These are phyloP conservation scores for Senna siamea DNA, from an alignment of 306 rosid genomes.

Conservation along the genomic window DNA sequence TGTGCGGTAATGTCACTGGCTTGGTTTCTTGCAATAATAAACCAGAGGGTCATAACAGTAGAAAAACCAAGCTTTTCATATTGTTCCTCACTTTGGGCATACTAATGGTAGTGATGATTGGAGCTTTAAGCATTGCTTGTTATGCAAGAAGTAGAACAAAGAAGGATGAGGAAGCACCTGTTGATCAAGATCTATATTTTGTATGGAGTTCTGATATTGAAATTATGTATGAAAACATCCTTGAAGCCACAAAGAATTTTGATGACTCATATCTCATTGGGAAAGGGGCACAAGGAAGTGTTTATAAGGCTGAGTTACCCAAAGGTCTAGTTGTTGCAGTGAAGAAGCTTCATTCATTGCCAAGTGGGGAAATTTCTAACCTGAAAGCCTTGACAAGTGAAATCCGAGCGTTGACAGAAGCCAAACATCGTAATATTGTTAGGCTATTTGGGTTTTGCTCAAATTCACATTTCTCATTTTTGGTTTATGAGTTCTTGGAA, in stretches of 20 bases:
- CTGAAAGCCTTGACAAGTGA: not conserved
- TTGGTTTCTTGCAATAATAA: too few relatives aligned
- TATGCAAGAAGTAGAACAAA: not conserved
- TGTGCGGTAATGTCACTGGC: not conserved
- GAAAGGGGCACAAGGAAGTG: not conserved
- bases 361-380: not conserved
- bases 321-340: not conserved
- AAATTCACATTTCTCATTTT: not conserved
- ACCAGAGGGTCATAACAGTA: too few relatives aligned
- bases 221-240: not conserved
- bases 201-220: not conserved
- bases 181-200: not conserved
- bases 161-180: not conserved
- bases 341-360: slow-evolving; percentile 3
- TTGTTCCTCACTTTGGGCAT: not conserved
- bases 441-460: not conserved
- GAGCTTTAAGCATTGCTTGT: not conserved
- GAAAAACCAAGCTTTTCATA: not conserved
- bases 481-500: not conserved
- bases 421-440: not conserved
- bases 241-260: not conserved
- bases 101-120: not conserved
- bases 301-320: not conserved
- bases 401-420: not conserved
- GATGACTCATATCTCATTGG: not conserved